Evolutionary conservation across 768 basidiomycete species (phyloP).

Genomic region (Rossbeevera mucosa): DNA sequence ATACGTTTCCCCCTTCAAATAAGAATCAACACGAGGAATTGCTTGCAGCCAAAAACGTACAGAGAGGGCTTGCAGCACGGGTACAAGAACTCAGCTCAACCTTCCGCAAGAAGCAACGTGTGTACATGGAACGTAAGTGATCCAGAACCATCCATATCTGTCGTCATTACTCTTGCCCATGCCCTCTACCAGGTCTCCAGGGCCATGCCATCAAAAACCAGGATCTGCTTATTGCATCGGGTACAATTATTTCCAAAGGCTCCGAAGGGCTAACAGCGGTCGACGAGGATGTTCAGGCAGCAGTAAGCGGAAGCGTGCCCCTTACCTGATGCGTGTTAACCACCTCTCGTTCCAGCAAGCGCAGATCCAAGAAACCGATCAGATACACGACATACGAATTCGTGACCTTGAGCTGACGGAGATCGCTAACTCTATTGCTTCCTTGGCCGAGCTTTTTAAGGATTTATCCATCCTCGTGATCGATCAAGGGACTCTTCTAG

Average conservation of each 20-base stretch:
- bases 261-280: constrained; percentile 79
- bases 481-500: constrained; percentile 95
- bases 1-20: constrained; percentile 59
- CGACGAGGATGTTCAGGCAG: constrained; percentile 87
- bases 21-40: constrained; percentile 43
- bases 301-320: constrained; percentile 46
- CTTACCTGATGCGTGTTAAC: constrained; percentile 11
- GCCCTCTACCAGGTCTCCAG: constrained; percentile 65
- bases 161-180: constrained; percentile 15
- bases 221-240: constrained; percentile 88
- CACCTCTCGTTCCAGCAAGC: constrained; percentile 25
- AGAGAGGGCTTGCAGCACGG: constrained; percentile 92
- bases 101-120: constrained; percentile 96
- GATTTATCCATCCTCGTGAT: constrained; percentile 91
- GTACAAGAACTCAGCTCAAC: constrained; percentile 88
- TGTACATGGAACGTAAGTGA: constrained; percentile 94
- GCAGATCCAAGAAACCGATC: constrained; percentile 35
- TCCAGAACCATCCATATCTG: not conserved
- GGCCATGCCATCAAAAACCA: constrained; percentile 98
- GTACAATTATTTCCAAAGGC: constrained; percentile 75
- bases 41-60: constrained; percentile 86
- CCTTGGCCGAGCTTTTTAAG: constrained; percentile 93
- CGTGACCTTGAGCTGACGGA: constrained; percentile 74
- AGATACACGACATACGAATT: constrained; percentile 38
- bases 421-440: constrained; percentile 88